Conservation (phyloP, 164 flowering plant genomes). For the Chloranthus sessilifolius region DNA sequence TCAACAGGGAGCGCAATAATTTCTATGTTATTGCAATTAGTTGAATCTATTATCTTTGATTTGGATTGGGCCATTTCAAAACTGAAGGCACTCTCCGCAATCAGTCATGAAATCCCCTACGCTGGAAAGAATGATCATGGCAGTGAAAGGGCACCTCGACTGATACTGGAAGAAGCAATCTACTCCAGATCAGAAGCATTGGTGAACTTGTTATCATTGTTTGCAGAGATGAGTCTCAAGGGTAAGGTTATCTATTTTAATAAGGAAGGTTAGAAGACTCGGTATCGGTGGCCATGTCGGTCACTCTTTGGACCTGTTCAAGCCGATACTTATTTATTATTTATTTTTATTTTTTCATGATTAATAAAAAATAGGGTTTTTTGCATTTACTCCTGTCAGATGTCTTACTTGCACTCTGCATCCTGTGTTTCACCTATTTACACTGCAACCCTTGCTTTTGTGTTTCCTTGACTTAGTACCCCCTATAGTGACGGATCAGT, state of each 20-base stretch:
- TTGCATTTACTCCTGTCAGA: too few relatives aligned
- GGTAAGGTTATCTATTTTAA: constrained; percentile 50
- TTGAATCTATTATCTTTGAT: constrained; percentile 44
- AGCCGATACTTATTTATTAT: too few relatives aligned
- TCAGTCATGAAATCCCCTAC: constrained; percentile 21
- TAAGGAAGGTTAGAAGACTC: too few relatives aligned
- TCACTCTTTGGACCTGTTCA: too few relatives aligned
- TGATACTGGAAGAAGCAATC: constrained; percentile 50
- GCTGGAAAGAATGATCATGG: constrained; percentile 13
- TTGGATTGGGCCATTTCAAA: constrained; percentile 57
- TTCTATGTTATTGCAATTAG: constrained; percentile 41
- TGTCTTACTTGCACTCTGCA: too few relatives aligned
- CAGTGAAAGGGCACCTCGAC: constrained; percentile 26
- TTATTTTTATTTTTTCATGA: too few relatives aligned
- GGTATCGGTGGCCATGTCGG: too few relatives aligned
- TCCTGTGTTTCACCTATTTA: too few relatives aligned
- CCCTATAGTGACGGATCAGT: too few relatives aligned
- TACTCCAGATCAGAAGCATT: constrained; percentile 61
- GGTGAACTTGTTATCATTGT: constrained; percentile 53
- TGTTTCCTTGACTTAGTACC: too few relatives aligned
- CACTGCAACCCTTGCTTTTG: too few relatives aligned
- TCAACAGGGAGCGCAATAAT: constrained; percentile 43
- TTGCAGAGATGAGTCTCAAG: constrained; percentile 61
- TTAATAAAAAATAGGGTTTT: too few relatives aligned
- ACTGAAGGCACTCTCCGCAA: constrained; percentile 31